Evolutionary conservation across 1,284 basidiomycete genomes (phyloP).

Genomic region (Ustilago shanxiensis): DNA sequence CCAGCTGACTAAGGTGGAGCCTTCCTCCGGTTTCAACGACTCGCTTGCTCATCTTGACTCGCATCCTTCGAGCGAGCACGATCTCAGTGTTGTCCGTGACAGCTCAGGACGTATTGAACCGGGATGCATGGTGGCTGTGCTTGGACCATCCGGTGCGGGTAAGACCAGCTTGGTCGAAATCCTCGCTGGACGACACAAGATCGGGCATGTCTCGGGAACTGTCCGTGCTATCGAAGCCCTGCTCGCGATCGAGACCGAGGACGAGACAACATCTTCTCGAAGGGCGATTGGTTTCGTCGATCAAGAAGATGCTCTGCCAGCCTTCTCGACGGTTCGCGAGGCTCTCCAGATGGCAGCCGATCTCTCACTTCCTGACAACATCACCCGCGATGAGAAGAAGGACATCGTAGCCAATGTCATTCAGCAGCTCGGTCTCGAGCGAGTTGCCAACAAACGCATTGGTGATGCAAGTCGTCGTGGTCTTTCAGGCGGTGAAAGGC

Average conservation of each 20-base stretch:
- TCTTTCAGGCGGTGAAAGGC: slow-evolving; percentile 58
- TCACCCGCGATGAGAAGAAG: slow-evolving; percentile 32
- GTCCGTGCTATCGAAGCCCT: slow-evolving; percentile 31
- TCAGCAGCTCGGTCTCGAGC: slow-evolving; percentile 48
- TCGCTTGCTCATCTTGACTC: slow-evolving; percentile 20
- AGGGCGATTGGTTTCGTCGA: slow-evolving; percentile 57
- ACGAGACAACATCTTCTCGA: neutral
- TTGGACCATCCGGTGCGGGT: slow-evolving; percentile 60
- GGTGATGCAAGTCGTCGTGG: slow-evolving; percentile 55
- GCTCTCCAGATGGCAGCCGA: slow-evolving; percentile 57
- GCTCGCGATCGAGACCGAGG: neutral
- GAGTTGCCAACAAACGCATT: slow-evolving; percentile 50
- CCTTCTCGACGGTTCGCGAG: slow-evolving; percentile 58
- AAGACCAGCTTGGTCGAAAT: slow-evolving; percentile 63
- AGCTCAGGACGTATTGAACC: slow-evolving; percentile 50
- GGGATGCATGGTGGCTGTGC: slow-evolving; percentile 55
- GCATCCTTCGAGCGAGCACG: neutral
- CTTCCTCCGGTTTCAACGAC: slow-evolving; percentile 13
- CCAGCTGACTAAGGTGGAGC: neutral
- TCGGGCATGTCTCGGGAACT: slow-evolving; percentile 39
- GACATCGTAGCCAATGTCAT: slow-evolving; percentile 43
- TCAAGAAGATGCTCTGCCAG: slow-evolving; percentile 58
- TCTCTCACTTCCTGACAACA: slow-evolving; percentile 55
- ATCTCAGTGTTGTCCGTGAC: slow-evolving; percentile 22
- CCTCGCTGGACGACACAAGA: slow-evolving; percentile 56